A percentile compares a stretch with the other conserved stretches of the same genome.
These are phyloP conservation scores for Beauveria sp. DNA, from an alignment of 2,329 filamentous ascomycete species.

Conservation along the genomic window DNA sequence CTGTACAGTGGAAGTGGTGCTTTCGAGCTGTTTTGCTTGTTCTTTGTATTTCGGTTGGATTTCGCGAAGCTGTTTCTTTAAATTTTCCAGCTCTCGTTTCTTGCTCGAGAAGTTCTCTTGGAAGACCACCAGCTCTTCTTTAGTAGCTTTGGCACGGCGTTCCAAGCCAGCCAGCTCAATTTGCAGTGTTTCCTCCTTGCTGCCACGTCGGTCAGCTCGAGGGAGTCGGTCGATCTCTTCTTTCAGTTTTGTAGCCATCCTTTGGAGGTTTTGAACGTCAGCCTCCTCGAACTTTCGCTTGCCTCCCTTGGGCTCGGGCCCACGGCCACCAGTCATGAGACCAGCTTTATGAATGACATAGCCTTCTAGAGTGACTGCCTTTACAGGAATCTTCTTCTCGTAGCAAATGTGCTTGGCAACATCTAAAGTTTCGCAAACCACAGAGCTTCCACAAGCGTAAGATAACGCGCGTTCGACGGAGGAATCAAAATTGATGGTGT, in stretches of 20 bases:
- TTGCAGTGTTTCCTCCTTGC: conserved; percentile 73
- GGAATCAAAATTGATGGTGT: conserved; percentile 90
- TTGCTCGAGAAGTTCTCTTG: conserved; percentile 81
- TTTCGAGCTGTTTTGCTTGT: conserved; percentile 61
- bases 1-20: conserved; percentile 40
- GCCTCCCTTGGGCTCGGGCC: conserved; percentile 63
- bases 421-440: conserved; percentile 83
- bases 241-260: conserved; percentile 65
- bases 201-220: conserved; percentile 64
- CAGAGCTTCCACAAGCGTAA: conserved; percentile 89
- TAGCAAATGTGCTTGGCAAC: conserved; percentile 89
- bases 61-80: conserved; percentile 65
- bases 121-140: conserved; percentile 69
- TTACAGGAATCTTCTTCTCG: conserved; percentile 75
- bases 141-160: conserved; percentile 62
- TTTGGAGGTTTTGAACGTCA: conserved; percentile 78
- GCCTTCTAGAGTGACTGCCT: conserved; percentile 92
- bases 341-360: conserved; percentile 95
- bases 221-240: conserved; percentile 75
- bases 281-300: conserved; percentile 84
- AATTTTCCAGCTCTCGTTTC: conserved; percentile 69
- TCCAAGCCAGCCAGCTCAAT: conserved; percentile 75
- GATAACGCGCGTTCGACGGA: conserved; percentile 85
- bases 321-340: conserved; percentile 90
- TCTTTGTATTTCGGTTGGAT: conserved; percentile 71